Evolutionary conservation across 1,284 basidiomycete species (phyloP), one percentile per base, ranked within the genome.

Genomic region (Puccinia hordei): DNA sequence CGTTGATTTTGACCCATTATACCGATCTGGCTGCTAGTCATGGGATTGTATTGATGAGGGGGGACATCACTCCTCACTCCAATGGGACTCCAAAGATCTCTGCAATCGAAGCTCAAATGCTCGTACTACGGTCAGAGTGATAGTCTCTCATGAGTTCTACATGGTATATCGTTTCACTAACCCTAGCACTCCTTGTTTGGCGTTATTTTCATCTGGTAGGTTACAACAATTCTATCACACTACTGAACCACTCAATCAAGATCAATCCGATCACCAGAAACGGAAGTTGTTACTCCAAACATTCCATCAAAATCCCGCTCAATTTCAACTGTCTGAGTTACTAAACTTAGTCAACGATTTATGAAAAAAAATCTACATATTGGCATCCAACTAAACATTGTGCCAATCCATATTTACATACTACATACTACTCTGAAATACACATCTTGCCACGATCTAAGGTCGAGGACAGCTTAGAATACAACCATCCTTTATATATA

Each of bases 1-100:
- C 93, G 84, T 88, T 99, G 35, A 92, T 93, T 49, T 85, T 98
- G 68, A 97, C 96, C 8, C 90, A 94, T 85, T 98, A 98, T 86
- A 92, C 95, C 55, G 96, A 99, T 84, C 87, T 99, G 9, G 89
- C 91, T 0, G 85, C 88, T 35, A 91, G 91, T 8, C 95, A 98
- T 85, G 91, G 90, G 19, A 85, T 92, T 59, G 93, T 98, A 0
- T 89, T 99, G 9, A 89, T 98, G 87, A 89, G 95, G 51, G 97
- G 96, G 24, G 96, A 98, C 86, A 91, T 98, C 82, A 94, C 94
- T 0, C 90, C 92, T 0, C 87, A 89, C 2, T 86, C 89, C n/a
- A 85, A 87, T n/a, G 84, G 85, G 68, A 80, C 44, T 80, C 84
- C 77, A 83, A 85, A 82, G 82, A 66, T 77, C 30, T 65, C 79